Evolutionary conservation across 441 rosid species (phyloP).

Genomic region (Rhodomyrtus psidioides): DNA sequence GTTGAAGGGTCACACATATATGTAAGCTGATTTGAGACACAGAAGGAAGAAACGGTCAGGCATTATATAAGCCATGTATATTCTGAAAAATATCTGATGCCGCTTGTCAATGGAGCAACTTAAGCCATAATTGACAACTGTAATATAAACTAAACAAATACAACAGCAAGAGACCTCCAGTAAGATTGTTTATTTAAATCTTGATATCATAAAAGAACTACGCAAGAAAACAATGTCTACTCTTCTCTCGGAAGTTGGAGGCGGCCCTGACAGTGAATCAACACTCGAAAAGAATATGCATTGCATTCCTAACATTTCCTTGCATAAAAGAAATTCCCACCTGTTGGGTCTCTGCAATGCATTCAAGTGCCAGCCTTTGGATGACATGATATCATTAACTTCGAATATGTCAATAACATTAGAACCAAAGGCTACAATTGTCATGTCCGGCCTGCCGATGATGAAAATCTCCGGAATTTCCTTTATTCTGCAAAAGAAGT

Average conservation of each 20-base stretch:
- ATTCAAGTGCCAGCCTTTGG: conserved; percentile 96
- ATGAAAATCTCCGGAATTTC: conserved; percentile 68
- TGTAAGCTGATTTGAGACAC: conserved; percentile 58
- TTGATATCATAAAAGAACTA: not conserved
- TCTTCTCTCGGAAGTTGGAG: not conserved
- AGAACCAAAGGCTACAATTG: conserved; percentile 83
- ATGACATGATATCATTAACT: conserved; percentile 82
- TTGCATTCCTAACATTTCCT: not conserved
- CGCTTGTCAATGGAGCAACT: not conserved
- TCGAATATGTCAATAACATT: conserved; percentile 68
- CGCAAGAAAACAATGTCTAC: not conserved
- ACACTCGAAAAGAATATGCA: not conserved
- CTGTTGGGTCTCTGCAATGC: conserved; percentile 95
- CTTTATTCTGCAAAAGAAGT: conserved; percentile 40
- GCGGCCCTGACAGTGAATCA: not conserved
- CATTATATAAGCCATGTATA: not conserved
- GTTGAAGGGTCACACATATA: conserved; percentile 88
- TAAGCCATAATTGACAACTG: not conserved
- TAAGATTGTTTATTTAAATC: not conserved
- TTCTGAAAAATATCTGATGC: not conserved
- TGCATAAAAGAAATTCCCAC: conserved; percentile 15
- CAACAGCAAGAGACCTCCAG: not conserved
- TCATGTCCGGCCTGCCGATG: conserved; percentile 89
- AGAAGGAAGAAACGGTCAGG: not conserved
- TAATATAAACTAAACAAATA: not conserved